These are phyloP conservation scores for Aspergillus felis DNA, from an alignment of 2,329 filamentous ascomycete species.

Conservation along the genomic window DNA sequence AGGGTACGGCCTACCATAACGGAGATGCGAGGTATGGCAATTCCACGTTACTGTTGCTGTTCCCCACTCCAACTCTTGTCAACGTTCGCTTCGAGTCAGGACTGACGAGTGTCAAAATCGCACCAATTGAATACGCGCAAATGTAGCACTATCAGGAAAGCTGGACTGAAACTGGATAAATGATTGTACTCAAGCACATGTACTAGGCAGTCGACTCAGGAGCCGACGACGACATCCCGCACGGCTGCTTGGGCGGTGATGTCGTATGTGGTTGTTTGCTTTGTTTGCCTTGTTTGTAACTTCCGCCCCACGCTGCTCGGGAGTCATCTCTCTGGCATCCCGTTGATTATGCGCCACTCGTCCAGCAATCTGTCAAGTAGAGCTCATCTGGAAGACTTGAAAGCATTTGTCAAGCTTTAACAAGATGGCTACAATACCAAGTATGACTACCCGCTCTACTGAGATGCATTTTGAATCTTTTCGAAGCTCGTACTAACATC, in stretches of 20 bases:
- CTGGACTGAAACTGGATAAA: not conserved
- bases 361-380: constrained; percentile 1
- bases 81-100: constrained; percentile 1
- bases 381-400: constrained; percentile 2
- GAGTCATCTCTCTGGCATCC: constrained; percentile 11
- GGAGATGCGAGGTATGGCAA: constrained; percentile 15
- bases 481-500: constrained; percentile 17
- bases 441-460: constrained; percentile 35
- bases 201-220: constrained; percentile 7
- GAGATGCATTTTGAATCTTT: not conserved
- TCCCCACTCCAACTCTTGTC: not conserved
- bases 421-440: constrained; percentile 54
- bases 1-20: constrained; percentile 25
- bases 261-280: constrained; percentile 10
- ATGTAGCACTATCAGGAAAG: not conserved
- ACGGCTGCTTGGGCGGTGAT: constrained; percentile 5
- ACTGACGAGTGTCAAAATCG: not conserved
- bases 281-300: constrained; percentile 34
- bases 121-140: not conserved
- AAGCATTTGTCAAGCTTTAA: constrained; percentile 1
- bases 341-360: constrained; percentile 15
- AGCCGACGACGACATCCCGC: constrained; percentile 8
- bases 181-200: not conserved
- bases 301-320: constrained; percentile 18
- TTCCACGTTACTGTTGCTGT: not conserved